phyloP scores from a whole-genome alignment of 441 rosid genomes.

The Adansonia rubrostipa region DNA sequence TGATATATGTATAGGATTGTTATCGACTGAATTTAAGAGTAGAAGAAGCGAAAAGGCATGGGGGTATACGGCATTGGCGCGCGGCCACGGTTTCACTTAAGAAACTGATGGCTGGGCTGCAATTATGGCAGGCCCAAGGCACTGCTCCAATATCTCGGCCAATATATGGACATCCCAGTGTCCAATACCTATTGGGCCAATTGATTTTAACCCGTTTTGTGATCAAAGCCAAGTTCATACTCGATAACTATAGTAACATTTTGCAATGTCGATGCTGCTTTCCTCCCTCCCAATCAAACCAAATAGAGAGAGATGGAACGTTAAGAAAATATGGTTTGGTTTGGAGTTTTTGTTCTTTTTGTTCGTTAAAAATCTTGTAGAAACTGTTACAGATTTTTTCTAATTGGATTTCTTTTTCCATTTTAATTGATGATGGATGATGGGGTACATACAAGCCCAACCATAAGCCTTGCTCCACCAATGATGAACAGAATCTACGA shows the following conservation, averaged over 20 bases:
- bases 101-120: neutral
- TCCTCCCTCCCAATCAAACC: no score
- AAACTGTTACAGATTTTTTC: no score
- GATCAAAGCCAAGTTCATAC: neutral
- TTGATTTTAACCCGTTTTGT: no score
- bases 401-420: no score
- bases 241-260: neutral
- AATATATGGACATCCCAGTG: neutral
- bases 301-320: no score
- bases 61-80: neutral
- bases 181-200: neutral
- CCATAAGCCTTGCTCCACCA: neutral
- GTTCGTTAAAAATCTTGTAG: no score
- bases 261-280: neutral
- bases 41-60: neutral
- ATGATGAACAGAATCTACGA: neutral
- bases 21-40: conserved; percentile 17
- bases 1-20: conserved; percentile 26
- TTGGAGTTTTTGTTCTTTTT: no score
- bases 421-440: no score
- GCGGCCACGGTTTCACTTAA: neutral
- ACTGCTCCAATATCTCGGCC: neutral
- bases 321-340: no score
- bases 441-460: neutral
- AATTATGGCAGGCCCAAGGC: neutral